Base-by-base conservation (phyloP, 257 asterid genomes). In the Catharanthus roseus region DNA sequence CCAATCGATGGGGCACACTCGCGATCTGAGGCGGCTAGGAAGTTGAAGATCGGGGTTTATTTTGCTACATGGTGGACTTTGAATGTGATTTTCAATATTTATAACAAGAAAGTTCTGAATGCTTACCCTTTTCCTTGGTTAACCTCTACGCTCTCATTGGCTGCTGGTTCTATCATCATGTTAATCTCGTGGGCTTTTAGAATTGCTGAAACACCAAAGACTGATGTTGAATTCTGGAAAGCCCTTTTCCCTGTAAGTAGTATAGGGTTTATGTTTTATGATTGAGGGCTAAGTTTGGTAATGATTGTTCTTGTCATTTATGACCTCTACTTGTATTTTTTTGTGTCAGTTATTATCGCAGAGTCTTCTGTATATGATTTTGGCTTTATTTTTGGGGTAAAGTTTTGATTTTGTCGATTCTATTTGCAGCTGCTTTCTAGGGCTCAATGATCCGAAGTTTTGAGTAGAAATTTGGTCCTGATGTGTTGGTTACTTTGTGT, bases 221-320 rank as follows among this genome's bases (percentile, higher is more conserved):
- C 97, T 68, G 99, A 95, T 82, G 85, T 91, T 62, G 97, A 93
- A n/a, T 95, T 91, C 82, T 95, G 99, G 97, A 95, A 89, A 55
- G 79, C 93, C 53, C 97, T 95, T n/a, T 86, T 91, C 33, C 99
- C 99, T 74, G 99, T 95, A 47, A 77, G 89, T 16, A 33, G 6
- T 53, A 67, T 44, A 54, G 67, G 64, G 66, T 71, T 85, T 75
- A 29, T 1, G 15, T 44, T 70, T 49, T 39, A 6, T 33, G 69
- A 47, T 54, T 34, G 47, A 31, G 65, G 70, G 36, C 47, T 66
- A 31, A 57, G 64, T 23, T 63, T 9, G 6, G 28, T 28, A 41
- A 33, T 63, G 21, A 28, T 15, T 55, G 50, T 62, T 12, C 21
- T 10, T 23, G 4, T 28, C n/a, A 39, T n/a, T 51, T 56, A 5